These are phyloP conservation scores for Fusarium siculi DNA, from an alignment of 2,329 filamentous ascomycete genomes.

Conservation along the genomic window DNA sequence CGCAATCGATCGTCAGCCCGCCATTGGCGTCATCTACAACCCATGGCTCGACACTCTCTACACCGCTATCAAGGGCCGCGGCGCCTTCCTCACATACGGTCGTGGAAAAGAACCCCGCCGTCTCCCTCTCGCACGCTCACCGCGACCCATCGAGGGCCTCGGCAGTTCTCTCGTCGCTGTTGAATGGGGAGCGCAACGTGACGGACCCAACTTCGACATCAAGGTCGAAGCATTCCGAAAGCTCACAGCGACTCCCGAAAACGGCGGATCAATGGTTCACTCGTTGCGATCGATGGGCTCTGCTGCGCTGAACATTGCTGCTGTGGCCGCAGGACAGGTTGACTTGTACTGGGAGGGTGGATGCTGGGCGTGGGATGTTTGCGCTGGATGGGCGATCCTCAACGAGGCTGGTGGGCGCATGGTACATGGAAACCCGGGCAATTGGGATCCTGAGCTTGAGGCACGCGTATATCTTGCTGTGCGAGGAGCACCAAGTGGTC, in stretches of 20 bases:
- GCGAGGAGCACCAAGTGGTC: slow-evolving; percentile 67
- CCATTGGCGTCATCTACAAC: slow-evolving; percentile 82
- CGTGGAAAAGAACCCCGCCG: slow-evolving; percentile 51
- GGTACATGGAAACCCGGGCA: slow-evolving; percentile 77
- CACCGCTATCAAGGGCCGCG: slow-evolving; percentile 74
- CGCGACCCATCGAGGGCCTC: slow-evolving; percentile 69
- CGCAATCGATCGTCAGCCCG: slow-evolving; percentile 68
- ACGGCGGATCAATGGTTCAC: slow-evolving; percentile 81
- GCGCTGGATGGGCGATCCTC: slow-evolving; percentile 82
- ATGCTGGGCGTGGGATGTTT: slow-evolving; percentile 88
- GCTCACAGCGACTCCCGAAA: slow-evolving; percentile 66
- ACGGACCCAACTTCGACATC: slow-evolving; percentile 76
- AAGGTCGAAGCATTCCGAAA: slow-evolving; percentile 74
- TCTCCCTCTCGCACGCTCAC: slow-evolving; percentile 57
- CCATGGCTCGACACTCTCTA: slow-evolving; percentile 77
- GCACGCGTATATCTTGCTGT: slow-evolving; percentile 71
- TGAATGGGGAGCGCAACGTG: slow-evolving; percentile 78
- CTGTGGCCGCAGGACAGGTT: slow-evolving; percentile 75
- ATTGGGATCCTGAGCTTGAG: slow-evolving; percentile 73
- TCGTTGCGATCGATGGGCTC: slow-evolving; percentile 75
- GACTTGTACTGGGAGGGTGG: slow-evolving; percentile 87
- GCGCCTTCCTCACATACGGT: slow-evolving; percentile 67
- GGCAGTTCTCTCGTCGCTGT: slow-evolving; percentile 72
- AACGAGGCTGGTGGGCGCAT: slow-evolving; percentile 79
- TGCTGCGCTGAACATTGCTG: slow-evolving; percentile 80